These are phyloP conservation scores for Apophysomyces elegans DNA, from an alignment of 371 early-diverging fungal species.

Conservation along the genomic window DNA sequence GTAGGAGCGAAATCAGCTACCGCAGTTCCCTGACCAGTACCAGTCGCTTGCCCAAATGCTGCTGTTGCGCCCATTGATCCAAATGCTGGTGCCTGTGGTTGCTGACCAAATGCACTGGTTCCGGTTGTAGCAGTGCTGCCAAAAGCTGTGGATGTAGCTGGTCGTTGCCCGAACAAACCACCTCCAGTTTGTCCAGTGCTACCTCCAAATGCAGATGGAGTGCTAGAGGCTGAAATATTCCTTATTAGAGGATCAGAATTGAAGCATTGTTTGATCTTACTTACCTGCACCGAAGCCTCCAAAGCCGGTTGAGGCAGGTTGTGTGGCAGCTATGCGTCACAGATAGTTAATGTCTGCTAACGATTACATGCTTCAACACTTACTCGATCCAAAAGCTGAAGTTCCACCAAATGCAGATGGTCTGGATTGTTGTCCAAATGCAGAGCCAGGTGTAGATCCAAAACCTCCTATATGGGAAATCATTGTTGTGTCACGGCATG, in stretches of 20 bases:
- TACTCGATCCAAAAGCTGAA: conserved; percentile 48
- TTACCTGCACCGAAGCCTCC: conserved; percentile 21
- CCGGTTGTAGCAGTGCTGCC: conserved; percentile 22
- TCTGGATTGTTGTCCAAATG: conserved; percentile 54
- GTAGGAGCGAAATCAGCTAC: conserved; percentile 71
- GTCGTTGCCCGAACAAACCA: conserved; percentile 51
- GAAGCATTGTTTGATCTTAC: neutral
- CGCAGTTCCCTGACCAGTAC: conserved; percentile 76
- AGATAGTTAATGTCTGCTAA: conserved; percentile 3
- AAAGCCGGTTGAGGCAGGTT: conserved; percentile 31
- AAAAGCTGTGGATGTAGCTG: conserved; percentile 29
- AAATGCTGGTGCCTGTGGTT: conserved; percentile 35
- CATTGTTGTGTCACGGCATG: neutral
- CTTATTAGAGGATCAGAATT: neutral
- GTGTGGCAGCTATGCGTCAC: conserved; percentile 14
- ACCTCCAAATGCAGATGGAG: conserved; percentile 55
- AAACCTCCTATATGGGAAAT: conserved; percentile 31
- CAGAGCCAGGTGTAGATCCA: conserved; percentile 41
- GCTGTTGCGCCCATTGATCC: conserved; percentile 34
- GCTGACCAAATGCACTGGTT: conserved; percentile 12
- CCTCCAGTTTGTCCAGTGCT: conserved; percentile 45
- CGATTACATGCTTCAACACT: conserved; percentile 4
- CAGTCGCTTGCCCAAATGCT: conserved; percentile 59
- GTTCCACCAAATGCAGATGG: conserved; percentile 49
- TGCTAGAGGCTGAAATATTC: conserved; percentile 30